A percentile compares a stretch with the other conserved stretches of the same genome.
Evolutionary conservation across 2,329 filamentous ascomycete species (phyloP).

Genomic region (Leptographium procerum): DNA sequence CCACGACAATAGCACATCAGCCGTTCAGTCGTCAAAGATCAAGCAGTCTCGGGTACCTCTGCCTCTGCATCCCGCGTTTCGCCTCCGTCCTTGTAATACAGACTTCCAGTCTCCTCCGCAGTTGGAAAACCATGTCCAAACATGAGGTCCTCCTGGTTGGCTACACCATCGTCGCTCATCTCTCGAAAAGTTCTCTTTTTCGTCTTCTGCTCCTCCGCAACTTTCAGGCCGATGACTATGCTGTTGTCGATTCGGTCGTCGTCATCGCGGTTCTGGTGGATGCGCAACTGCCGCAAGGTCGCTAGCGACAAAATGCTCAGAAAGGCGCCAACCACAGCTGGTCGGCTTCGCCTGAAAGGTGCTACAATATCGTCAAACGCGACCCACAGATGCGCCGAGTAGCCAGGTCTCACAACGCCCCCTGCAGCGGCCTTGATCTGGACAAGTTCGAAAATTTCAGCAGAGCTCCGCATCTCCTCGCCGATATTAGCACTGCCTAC

Average conservation of each 20-base stretch:
- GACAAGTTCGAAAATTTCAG: slow-evolving; percentile 2
- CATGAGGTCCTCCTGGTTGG: slow-evolving; percentile 4
- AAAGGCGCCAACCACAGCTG: slow-evolving; percentile 12
- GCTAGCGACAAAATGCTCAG: slow-evolving; percentile 13
- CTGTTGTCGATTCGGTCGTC: slow-evolving; percentile 5
- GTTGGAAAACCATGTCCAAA: slow-evolving; percentile 1
- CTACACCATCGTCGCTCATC: slow-evolving; percentile 4
- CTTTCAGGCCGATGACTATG: slow-evolving; percentile 9
- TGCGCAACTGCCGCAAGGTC: slow-evolving; percentile 4
- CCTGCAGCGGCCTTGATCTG: background rate
- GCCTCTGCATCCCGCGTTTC: background rate
- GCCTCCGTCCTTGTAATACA: background rate
- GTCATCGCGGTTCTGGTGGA: slow-evolving; percentile 1
- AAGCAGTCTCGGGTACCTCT: background rate
- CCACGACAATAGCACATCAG: background rate
- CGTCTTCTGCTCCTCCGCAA: background rate
- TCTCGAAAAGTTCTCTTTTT: slow-evolving; percentile 7
- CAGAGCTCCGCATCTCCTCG: slow-evolving; percentile 7
- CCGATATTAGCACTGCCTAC: background rate
- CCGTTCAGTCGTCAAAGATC: background rate
- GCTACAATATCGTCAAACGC: slow-evolving; percentile 10
- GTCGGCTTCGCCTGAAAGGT: background rate
- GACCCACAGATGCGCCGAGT: slow-evolving; percentile 5
- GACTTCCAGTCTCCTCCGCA: background rate
- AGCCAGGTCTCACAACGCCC: background rate